phyloP scores from a whole-genome alignment of 148 eudicot genomes.

The Heliosperma pusillum region DNA sequence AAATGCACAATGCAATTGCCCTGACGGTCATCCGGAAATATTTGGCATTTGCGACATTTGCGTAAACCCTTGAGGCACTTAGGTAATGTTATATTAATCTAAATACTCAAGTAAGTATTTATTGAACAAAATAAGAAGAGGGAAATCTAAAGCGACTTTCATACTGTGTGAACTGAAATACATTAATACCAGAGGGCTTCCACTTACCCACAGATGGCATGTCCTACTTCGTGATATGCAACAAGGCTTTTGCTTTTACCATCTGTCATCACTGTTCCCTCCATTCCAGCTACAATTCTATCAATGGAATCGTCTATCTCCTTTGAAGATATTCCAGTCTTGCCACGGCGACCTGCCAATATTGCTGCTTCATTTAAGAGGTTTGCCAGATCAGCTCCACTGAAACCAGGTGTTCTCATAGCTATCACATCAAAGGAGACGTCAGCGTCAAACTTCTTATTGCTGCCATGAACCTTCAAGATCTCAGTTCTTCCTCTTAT shows the following conservation, averaged over 20 bases:
- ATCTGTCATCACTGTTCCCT: slow-evolving; percentile 97
- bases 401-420: slow-evolving; percentile 97
- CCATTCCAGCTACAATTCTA: slow-evolving; percentile 98
- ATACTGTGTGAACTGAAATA: background rate
- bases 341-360: slow-evolving; percentile 90
- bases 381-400: slow-evolving; percentile 98
- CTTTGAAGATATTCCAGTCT: slow-evolving; percentile 75
- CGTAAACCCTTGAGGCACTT: too few species aligned
- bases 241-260: slow-evolving; percentile 98
- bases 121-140: background rate
- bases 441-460: slow-evolving; percentile 76
- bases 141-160: background rate
- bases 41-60: too few species aligned
- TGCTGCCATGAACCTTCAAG: slow-evolving; percentile 84
- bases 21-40: too few species aligned
- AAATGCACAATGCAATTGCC: too few species aligned
- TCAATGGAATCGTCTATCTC: slow-evolving; percentile 96
- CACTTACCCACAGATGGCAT: slow-evolving; percentile 94
- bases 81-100: background rate
- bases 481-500: slow-evolving; percentile 90
- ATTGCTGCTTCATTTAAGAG: slow-evolving; percentile 96
- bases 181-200: background rate
- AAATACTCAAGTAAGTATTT: background rate
- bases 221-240: slow-evolving; percentile 97
- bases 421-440: slow-evolving; percentile 94